Percentiles rank a stretch among this genome's conserved stretches.
phyloP scores from a whole-genome alignment of 768 basidiomycete species.

The Kwoniella mangroviensis region DNA sequence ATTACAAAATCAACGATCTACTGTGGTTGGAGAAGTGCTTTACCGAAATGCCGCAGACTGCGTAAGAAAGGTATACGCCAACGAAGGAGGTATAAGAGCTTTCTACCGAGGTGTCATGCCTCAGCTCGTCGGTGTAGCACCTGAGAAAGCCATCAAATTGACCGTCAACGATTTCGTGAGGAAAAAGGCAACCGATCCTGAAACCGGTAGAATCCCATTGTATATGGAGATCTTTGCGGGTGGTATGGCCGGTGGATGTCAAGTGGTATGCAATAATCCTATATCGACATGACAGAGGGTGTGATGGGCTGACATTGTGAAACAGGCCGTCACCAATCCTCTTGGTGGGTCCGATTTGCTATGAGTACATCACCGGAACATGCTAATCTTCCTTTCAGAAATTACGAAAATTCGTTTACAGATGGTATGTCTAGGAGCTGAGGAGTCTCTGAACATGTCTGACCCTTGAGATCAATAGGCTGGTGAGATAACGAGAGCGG shows the following conservation, averaged over 20 bases:
- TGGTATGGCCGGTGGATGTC: conserved; percentile 90
- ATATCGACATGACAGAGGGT: not conserved
- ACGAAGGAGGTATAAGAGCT: conserved; percentile 80
- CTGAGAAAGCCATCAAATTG: conserved; percentile 81
- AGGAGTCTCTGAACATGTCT: not conserved
- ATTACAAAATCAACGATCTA: conserved; percentile 98
- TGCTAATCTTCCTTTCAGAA: conserved; percentile 20
- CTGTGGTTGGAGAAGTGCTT: conserved; percentile 92
- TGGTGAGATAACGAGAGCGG: conserved; percentile 86
- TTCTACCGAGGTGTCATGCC: conserved; percentile 97
- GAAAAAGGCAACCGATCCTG: conserved; percentile 81
- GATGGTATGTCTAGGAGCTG: conserved; percentile 65
- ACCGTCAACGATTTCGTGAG: conserved; percentile 94
- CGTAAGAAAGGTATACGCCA: conserved; percentile 86
- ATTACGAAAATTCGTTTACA: conserved; percentile 54
- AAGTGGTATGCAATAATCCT: conserved; percentile 76
- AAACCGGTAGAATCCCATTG: conserved; percentile 92
- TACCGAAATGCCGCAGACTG: conserved; percentile 98
- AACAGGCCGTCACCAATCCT: conserved; percentile 85
- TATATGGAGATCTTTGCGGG: conserved; percentile 90
- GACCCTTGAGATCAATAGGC: conserved; percentile 28
- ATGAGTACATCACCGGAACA: not conserved
- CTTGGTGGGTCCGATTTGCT: conserved; percentile 58
- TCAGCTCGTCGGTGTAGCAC: conserved; percentile 72
- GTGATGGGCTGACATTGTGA: not conserved